phyloP scores from a whole-genome alignment of 352 stramenopile species.

The Pythium brassicae region DNA sequence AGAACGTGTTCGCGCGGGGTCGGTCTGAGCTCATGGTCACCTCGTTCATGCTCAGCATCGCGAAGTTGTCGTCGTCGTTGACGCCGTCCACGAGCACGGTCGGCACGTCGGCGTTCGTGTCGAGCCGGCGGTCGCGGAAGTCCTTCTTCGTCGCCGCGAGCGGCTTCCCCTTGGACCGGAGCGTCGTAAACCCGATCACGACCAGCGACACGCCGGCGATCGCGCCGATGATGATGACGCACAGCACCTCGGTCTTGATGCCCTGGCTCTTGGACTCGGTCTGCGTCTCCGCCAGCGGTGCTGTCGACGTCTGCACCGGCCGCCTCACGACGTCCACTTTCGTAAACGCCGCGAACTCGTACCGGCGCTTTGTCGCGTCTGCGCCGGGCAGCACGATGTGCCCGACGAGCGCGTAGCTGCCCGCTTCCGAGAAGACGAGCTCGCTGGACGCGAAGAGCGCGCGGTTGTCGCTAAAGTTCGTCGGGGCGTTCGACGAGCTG shows the following conservation, averaged over 20 bases:
- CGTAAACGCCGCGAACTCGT: conserved; percentile 64
- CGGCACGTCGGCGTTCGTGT: conserved; percentile 18
- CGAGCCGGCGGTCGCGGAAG: not conserved
- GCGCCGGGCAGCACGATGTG: conserved; percentile 59
- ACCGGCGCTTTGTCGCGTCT: conserved; percentile 33
- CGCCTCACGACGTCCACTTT: conserved; percentile 33
- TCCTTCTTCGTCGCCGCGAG: conserved; percentile 14
- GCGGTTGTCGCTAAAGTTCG: conserved; percentile 48
- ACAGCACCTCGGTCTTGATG: conserved; percentile 59
- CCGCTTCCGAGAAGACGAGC: conserved; percentile 40
- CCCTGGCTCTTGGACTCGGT: conserved; percentile 10
- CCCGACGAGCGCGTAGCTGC: conserved; percentile 50
- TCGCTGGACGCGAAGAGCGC: conserved; percentile 53
- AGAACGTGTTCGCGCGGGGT: conserved; percentile 36
- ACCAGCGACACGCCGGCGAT: conserved; percentile 63
- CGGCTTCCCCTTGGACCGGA: conserved; percentile 35
- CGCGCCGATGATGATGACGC: conserved; percentile 63
- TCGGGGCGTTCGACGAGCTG: conserved; percentile 44
- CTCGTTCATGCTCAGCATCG: conserved; percentile 77
- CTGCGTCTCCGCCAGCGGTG: conserved; percentile 16
- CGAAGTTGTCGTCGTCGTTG: conserved; percentile 64
- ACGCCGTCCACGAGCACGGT: conserved; percentile 21
- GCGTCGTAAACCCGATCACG: conserved; percentile 59
- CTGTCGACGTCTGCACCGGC: conserved; percentile 20
- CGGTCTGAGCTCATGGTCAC: conserved; percentile 41